Evolutionary conservation across 2,329 filamentous ascomycete genomes (phyloP).

Genomic region (Ascochyta rabiei): DNA sequence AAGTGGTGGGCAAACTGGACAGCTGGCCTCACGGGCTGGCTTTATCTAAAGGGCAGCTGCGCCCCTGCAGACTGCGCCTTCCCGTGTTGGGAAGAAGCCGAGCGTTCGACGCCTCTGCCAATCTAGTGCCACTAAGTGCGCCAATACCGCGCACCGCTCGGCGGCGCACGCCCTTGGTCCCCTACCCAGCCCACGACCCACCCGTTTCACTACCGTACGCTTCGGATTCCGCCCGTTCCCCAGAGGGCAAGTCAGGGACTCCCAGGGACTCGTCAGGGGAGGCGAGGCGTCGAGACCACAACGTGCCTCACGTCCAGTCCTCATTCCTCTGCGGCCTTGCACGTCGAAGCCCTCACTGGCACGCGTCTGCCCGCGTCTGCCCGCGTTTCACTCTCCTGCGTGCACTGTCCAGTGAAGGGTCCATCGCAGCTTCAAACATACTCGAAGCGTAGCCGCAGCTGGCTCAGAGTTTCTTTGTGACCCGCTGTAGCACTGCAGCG

Average conservation of each 20-base stretch:
- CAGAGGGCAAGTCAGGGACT: constrained; percentile 20
- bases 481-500: constrained; percentile 35
- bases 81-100: constrained; percentile 12
- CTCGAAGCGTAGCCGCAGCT: constrained; percentile 11
- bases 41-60: constrained; percentile 41
- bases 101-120: constrained; percentile 15
- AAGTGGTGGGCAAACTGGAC: constrained; percentile 34
- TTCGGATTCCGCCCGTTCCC: constrained; percentile 25
- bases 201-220: constrained; percentile 33
- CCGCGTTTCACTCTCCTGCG: constrained; percentile 7
- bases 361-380: constrained; percentile 3
- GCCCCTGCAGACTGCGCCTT: constrained; percentile 27
- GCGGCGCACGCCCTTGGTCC: constrained; percentile 19
- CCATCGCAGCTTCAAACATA: constrained; percentile 19
- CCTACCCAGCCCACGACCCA: constrained; percentile 35
- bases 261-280: constrained; percentile 16
- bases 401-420: not conserved
- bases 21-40: constrained; percentile 41
- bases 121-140: constrained; percentile 23
- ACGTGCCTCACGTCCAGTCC: constrained; percentile 20
- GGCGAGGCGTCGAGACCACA: constrained; percentile 18
- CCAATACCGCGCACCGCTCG: constrained; percentile 17
- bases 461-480: constrained; percentile 22
- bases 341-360: constrained; percentile 10
- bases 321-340: constrained; percentile 15